Evolutionary conservation across 805 yeast species (phyloP).

Genomic region (Suhomyces xylopsoci): DNA sequence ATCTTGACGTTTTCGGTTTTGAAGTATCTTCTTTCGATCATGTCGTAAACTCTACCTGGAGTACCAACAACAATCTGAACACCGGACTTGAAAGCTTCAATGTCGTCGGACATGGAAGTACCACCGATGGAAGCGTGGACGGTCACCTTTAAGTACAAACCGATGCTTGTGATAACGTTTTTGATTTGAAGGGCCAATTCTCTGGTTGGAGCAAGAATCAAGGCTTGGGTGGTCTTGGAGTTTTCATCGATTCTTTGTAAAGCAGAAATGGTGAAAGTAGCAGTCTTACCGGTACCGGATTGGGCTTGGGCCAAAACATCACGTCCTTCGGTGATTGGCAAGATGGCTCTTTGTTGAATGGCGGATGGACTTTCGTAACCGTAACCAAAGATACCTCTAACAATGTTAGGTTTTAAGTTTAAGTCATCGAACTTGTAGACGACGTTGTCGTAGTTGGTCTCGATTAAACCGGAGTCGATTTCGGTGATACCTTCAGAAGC

Average conservation of each 20-base stretch:
- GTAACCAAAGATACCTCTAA: slow-evolving; percentile 78
- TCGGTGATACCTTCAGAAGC: slow-evolving; percentile 70
- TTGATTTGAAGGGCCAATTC: slow-evolving; percentile 93
- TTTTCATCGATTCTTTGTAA: slow-evolving; percentile 79
- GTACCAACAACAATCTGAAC: slow-evolving; percentile 95
- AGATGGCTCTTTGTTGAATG: slow-evolving; percentile 94
- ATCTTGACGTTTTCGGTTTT: slow-evolving; percentile 76
- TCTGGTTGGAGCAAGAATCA: slow-evolving; percentile 92
- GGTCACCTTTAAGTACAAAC: slow-evolving; percentile 81
- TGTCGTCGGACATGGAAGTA: slow-evolving; percentile 76
- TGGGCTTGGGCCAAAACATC: slow-evolving; percentile 99
- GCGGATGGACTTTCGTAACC: slow-evolving; percentile 98
- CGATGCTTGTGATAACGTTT: slow-evolving; percentile 80
- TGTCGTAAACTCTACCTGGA: slow-evolving; percentile 92
- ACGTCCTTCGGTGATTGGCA: slow-evolving; percentile 90
- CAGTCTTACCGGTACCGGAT: slow-evolving; percentile 99
- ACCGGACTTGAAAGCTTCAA: slow-evolving; percentile 70
- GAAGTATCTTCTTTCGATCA: slow-evolving; percentile 80
- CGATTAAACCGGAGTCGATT: slow-evolving; percentile 79
- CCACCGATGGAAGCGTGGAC: slow-evolving; percentile 96
- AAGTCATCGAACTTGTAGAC: slow-evolving; percentile 67
- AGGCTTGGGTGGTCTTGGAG: slow-evolving; percentile 77
- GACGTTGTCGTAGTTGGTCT: slow-evolving; percentile 95
- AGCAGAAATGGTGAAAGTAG: slow-evolving; percentile 94
- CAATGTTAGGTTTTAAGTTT: slow-evolving; percentile 67